Conservation (phyloP, 495 filamentous ascomycete genomes). For the Friedmanniomyces simplex region DNA sequence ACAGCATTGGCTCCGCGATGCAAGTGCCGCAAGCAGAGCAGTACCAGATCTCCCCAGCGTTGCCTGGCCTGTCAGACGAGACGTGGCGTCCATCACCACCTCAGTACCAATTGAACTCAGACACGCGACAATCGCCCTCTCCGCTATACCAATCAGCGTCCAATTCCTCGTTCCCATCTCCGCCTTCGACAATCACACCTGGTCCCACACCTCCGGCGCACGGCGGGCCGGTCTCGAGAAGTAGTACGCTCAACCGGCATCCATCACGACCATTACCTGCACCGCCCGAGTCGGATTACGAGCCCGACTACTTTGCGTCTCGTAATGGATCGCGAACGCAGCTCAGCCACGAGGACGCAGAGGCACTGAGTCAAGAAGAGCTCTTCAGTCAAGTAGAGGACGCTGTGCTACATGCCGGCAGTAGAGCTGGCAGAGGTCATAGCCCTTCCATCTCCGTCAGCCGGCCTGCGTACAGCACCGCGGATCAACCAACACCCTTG, state of each 20-base stretch:
- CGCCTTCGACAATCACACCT: constrained; percentile 31
- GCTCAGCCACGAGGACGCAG: not conserved
- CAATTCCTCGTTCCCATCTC: constrained; percentile 29
- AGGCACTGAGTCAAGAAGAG: constrained; percentile 27
- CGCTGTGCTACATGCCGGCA: constrained; percentile 18
- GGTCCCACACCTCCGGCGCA: constrained; percentile 36
- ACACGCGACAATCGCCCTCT: constrained; percentile 26
- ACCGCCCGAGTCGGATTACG: constrained; percentile 37
- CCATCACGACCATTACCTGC: constrained; percentile 52
- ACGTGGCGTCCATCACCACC: constrained; percentile 41
- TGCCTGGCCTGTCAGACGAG: constrained; percentile 24
- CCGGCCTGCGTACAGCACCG: not conserved
- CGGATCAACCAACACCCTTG: constrained; percentile 7
- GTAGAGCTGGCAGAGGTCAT: not conserved
- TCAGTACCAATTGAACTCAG: constrained; percentile 24
- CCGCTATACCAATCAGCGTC: constrained; percentile 10
- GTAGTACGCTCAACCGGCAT: constrained; percentile 46
- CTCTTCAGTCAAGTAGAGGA: constrained; percentile 32
- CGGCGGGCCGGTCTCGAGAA: constrained; percentile 36
- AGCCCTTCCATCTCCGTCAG: constrained; percentile 19
- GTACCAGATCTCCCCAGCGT: constrained; percentile 3
- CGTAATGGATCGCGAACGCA: constrained; percentile 20
- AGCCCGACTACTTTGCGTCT: constrained; percentile 26
- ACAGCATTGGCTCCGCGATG: not conserved
- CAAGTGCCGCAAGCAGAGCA: constrained; percentile 3